Evolutionary conservation across 2,329 filamentous ascomycete species (phyloP).

Genomic region (Claviceps citrina): DNA sequence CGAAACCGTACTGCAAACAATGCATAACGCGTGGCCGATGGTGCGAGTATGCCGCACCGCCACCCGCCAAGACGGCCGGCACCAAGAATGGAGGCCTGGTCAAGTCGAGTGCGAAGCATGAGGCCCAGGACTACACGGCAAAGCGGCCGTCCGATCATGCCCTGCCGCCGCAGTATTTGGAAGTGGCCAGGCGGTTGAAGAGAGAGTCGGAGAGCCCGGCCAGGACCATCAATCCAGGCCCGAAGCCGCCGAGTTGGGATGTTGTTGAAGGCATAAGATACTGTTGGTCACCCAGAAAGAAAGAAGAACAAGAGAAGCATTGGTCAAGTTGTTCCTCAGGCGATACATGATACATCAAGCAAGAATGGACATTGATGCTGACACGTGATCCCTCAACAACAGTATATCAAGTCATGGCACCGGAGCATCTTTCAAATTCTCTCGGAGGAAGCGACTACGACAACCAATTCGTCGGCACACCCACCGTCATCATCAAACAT

Average conservation of each 20-base stretch:
- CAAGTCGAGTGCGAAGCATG: background rate
- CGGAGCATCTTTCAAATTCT: slow-evolving; percentile 2
- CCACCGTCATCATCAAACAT: slow-evolving; percentile 3
- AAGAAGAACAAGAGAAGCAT: background rate
- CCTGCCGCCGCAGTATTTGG: background rate
- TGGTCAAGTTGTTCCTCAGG: too few species aligned
- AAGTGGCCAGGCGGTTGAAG: background rate
- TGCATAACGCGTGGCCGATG: slow-evolving; percentile 3
- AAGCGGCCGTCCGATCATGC: background rate
- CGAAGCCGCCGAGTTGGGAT: slow-evolving; percentile 3
- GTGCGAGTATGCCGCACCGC: slow-evolving; percentile 1
- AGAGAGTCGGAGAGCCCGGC: background rate
- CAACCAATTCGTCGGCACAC: slow-evolving; percentile 1
- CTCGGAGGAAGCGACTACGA: slow-evolving; percentile 4
- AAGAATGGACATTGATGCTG: too few species aligned
- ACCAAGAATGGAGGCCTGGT: background rate
- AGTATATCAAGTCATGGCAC: slow-evolving; percentile 4
- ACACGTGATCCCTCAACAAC: background rate
- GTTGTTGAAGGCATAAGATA: slow-evolving; percentile 2
- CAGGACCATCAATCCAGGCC: background rate
- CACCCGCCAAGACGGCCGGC: background rate
- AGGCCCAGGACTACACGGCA: background rate
- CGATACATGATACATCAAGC: too few species aligned
- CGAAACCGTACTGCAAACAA: slow-evolving; percentile 4
- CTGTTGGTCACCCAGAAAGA: background rate